A percentile compares a stretch with the other conserved stretches of the same genome.
These are phyloP conservation scores for Pigoraptor vietnamica DNA, from an alignment of 78 protist species.

Conservation along the genomic window DNA sequence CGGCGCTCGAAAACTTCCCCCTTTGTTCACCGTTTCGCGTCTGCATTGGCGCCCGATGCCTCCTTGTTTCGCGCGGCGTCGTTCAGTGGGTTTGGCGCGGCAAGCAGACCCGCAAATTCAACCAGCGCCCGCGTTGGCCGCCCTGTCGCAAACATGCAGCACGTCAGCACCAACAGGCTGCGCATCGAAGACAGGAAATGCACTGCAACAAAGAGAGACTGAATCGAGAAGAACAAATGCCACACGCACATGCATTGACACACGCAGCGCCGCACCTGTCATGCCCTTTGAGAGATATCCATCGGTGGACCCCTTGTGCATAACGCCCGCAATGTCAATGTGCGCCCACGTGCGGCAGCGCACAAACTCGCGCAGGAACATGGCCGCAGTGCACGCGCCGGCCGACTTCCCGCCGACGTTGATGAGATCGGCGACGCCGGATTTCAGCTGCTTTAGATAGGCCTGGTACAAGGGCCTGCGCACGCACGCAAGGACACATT, in stretches of 20 bases:
- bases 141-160: neutral
- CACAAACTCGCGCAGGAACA: conserved; percentile 25
- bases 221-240: too few relatives aligned
- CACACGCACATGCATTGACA: neutral
- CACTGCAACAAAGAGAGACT: too few relatives aligned
- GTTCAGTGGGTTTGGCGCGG: neutral
- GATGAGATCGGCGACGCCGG: neutral
- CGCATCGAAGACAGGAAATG: too few relatives aligned
- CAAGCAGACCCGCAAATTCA: neutral
- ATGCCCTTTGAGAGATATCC: neutral
- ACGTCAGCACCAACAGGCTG: too few relatives aligned
- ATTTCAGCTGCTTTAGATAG: neutral
- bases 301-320: neutral
- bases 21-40: too few relatives aligned
- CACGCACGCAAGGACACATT: neutral
- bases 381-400: conserved; percentile 34
- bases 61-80: neutral
- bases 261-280: neutral
- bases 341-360: neutral
- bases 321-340: conserved; percentile 34
- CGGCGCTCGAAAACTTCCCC: too few relatives aligned
- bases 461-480: neutral
- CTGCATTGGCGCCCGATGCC: too few relatives aligned
- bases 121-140: neutral
- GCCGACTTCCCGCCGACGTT: neutral